These are phyloP conservation scores for Euphorbia pulcherrima DNA, from an alignment of 345 rosid species.

Conservation along the genomic window DNA sequence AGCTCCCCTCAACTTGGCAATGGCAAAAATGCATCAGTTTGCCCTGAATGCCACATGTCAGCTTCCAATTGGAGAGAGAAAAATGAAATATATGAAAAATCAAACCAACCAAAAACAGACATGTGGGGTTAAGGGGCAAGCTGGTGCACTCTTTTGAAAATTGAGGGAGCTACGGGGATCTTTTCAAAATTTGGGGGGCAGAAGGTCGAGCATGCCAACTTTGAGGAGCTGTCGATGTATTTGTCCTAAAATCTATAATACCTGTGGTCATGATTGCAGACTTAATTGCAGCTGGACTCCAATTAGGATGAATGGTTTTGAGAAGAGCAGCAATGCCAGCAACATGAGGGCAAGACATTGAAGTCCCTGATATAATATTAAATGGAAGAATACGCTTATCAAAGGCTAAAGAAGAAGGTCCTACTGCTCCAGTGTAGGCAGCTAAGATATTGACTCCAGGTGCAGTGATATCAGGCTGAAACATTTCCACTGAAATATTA, in stretches of 20 bases:
- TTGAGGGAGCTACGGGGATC: too few species aligned
- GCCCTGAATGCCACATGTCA: too few species aligned
- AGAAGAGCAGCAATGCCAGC: slow-evolving; percentile 24
- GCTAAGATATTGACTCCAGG: slow-evolving; percentile 88
- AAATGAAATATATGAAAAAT: too few species aligned
- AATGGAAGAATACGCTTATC: slow-evolving; percentile 54
- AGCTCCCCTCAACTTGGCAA: too few species aligned
- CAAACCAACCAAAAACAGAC: too few species aligned
- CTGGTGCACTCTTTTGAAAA: too few species aligned
- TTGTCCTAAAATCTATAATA: neutral
- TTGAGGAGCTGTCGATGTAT: too few species aligned
- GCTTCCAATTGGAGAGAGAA: too few species aligned
- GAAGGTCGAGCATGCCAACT: too few species aligned
- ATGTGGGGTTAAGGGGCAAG: too few species aligned
- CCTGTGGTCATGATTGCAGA: slow-evolving; percentile 29
- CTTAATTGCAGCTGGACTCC: slow-evolving; percentile 30
- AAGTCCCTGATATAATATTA: slow-evolving; percentile 75
- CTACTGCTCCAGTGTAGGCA: slow-evolving; percentile 51
- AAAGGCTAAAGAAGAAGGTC: slow-evolving; percentile 47
- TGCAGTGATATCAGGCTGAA: slow-evolving; percentile 77
- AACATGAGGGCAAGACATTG: slow-evolving; percentile 46
- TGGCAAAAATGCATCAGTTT: too few species aligned
- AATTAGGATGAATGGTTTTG: slow-evolving; percentile 17
- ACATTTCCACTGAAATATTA: neutral
- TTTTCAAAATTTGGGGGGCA: too few species aligned